Conservation (phyloP, 129 eudicot species). For the Cynara cardunculus region DNA sequence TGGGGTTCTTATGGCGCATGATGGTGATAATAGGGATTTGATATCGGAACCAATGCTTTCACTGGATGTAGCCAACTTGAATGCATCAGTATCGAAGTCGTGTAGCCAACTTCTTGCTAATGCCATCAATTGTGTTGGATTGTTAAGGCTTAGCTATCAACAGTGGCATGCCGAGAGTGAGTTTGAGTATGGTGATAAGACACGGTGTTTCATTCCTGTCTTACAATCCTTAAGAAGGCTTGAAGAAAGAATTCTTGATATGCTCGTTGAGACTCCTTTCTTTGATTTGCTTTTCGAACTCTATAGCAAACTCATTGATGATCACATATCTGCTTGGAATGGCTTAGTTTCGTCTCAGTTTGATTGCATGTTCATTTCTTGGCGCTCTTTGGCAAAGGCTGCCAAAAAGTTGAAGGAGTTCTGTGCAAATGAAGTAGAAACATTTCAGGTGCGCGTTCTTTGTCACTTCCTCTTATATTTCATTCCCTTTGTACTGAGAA, state of each 20-base stretch:
- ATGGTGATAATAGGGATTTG: conserved; percentile 15
- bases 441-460: conserved; percentile 49
- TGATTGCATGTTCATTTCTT: conserved; percentile 46
- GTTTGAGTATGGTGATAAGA: conserved; percentile 23
- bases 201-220: conserved; percentile 38
- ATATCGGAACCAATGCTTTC: conserved; percentile 62
- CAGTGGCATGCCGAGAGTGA: conserved; percentile 68
- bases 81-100: conserved; percentile 17
- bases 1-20: conserved; percentile 29
- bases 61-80: conserved; percentile 37
- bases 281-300: conserved; percentile 53
- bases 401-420: conserved; percentile 41
- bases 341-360: conserved; percentile 40
- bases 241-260: conserved; percentile 68
- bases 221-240: conserved; percentile 40
- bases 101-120: conserved; percentile 34
- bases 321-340: conserved; percentile 72
- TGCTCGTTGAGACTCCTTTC: conserved; percentile 51
- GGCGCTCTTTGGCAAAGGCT: conserved; percentile 60
- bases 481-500: neutral
- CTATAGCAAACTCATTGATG: conserved; percentile 55
- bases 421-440: conserved; percentile 54
- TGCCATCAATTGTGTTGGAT: conserved; percentile 47
- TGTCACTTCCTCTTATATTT: neutral
- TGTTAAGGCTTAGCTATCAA: conserved; percentile 63